Base-by-base conservation (phyloP, 208 protist species). In the Hexamita inflata region DNA sequence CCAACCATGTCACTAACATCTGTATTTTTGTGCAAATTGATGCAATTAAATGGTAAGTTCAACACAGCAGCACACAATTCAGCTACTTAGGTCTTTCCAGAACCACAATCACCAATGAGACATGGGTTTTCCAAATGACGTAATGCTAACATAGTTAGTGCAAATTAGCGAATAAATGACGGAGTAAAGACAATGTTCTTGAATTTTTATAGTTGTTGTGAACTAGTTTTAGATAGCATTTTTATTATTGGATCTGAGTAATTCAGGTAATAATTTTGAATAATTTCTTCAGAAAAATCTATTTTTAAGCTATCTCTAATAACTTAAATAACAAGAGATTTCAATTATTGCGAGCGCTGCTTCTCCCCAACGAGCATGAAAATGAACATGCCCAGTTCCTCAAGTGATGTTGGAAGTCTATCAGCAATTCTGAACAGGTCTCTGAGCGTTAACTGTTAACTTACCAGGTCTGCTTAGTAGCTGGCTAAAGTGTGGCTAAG, bases 21-120 rank as follows among this genome's bases (percentile, higher is more conserved):
- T 30, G 95, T 99, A 86, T 99, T 90, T 83, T 98, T 92, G 83
- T 99, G 97, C 82, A 95, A 98, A 83, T 99, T 99, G 15, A 99
- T 40, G 66, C 97, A 96, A 74, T 90, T 86, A 0, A 99, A 85
- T 28, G 78, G 82, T 58, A 82, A 73, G 7, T 65, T 58, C 19
- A 70, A n/a, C 13, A 81, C 39, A 26, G 67, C 40, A 13, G 74
- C 66, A 40, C 79, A 0, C 29, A 98, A 67, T 85, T 98, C 92
- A 77, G 89, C 95, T 0, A 97, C 89, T 0, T 93, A 97, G 29
- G 95, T 98, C 79, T 98, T 99, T 49, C 93, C 95, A 77, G 89
- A 93, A 38, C 96, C 96, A 0, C 95, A 98, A 77, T 96, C 94
- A 49, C 96, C 96, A 24, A 99, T 93, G 0, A 99, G 84, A 75